A percentile compares a stretch with the other conserved stretches of the same genome.
These are phyloP conservation scores for Barnettozyma hawaiiensis DNA, from an alignment of 1,139 yeast genomes.

Conservation along the genomic window DNA sequence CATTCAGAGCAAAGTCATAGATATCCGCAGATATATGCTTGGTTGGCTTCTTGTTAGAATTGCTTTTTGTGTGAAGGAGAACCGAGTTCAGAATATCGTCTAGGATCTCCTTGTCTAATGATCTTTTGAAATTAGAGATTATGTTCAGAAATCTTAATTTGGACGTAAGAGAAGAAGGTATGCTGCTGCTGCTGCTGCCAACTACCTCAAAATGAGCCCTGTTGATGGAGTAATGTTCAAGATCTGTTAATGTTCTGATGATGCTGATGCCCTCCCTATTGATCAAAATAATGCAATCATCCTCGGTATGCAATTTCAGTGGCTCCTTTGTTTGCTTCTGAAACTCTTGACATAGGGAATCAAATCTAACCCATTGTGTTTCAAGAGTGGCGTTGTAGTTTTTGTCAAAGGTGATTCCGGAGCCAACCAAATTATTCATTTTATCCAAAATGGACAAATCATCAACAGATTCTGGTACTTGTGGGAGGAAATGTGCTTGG, in stretches of 20 bases:
- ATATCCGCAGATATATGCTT: slow-evolving; percentile 30
- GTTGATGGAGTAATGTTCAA: slow-evolving; percentile 27
- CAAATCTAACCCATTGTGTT: slow-evolving; percentile 54
- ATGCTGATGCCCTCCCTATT: slow-evolving; percentile 26
- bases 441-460: slow-evolving; percentile 27
- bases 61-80: slow-evolving; percentile 13
- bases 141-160: slow-evolving; percentile 18
- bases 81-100: slow-evolving; percentile 17
- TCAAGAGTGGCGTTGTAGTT: slow-evolving; percentile 29
- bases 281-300: slow-evolving; percentile 17
- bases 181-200: too few relatives aligned
- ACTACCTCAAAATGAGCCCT: slow-evolving; percentile 5
- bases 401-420: slow-evolving; percentile 21
- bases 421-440: slow-evolving; percentile 30
- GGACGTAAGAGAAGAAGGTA: neutral
- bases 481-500: slow-evolving; percentile 23
- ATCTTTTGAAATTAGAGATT: slow-evolving; percentile 22
- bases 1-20: slow-evolving; percentile 31
- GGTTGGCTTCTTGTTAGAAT: slow-evolving; percentile 17
- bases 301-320: slow-evolving; percentile 32
- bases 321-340: slow-evolving; percentile 55
- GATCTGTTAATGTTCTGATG: slow-evolving; percentile 24
- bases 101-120: slow-evolving; percentile 23
- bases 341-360: slow-evolving; percentile 62
- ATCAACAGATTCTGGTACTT: slow-evolving; percentile 1